Base-by-base conservation (phyloP, 148 eudicot species). In the Fallopia convolvulus region DNA sequence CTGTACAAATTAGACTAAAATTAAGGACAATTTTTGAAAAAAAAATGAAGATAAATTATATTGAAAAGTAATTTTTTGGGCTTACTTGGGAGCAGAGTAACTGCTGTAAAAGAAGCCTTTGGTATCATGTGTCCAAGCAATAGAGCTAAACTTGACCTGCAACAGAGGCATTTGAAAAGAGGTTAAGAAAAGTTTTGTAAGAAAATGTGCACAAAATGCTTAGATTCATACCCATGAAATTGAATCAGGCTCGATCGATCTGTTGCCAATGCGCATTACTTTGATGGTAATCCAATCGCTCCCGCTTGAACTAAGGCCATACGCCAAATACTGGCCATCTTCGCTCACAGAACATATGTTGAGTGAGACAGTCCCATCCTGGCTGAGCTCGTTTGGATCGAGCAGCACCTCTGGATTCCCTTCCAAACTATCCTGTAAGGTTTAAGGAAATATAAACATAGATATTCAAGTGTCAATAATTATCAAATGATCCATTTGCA, bases 281-380 rank as follows among this genome's bases (percentile, higher is more conserved):
- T 90, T 86, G 76, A 95, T 85, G 70, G 92, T 90, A 32, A 91
- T 83, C 99, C 99, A 95, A 76, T 95, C 99, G 77, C 99, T 95
- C 78, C 99, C 99, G 53, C 97, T 88, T 21, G 86, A 77, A 83
- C 99, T 91, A 52, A 89, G 83, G 44, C 89, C 94, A 36, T 95
- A 92, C 2, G 96, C 97, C 82, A 95, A 61, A 80, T 85, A 92
- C 79, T 95, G 85, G 11, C 94, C 96, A 79, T 95, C 91, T 79
- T 95, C 87, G 71, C 99, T 92, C 75, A 92, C 89, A 4, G 86
- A 83, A 81, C 76, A 88, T 5, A 20, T 47, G 49, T 80, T 83
- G 70, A 95, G 71, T 21, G 99, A 88, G 58, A 92, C 89, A 8
- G 91, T 91, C 72, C 97, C 97, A 75, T 95, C 97, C 12, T 87